Evolutionary conservation across 2,329 filamentous ascomycete genomes (phyloP).

Genomic region (Daldinia eschscholtzii): DNA sequence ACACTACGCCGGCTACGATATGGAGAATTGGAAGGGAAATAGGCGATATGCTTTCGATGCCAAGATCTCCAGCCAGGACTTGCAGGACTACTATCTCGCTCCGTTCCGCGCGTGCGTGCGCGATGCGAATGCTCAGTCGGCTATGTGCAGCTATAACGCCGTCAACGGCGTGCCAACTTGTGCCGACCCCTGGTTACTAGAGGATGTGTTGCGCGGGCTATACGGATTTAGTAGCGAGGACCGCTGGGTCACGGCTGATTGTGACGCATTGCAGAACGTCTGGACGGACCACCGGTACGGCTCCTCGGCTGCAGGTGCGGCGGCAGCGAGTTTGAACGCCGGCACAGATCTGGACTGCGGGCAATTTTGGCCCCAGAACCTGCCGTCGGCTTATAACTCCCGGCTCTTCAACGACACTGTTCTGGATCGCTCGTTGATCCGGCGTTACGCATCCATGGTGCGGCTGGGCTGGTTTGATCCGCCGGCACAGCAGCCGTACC

Average conservation of each 20-base stretch:
- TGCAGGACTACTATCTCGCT: constrained; percentile 75
- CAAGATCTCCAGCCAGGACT: constrained; percentile 69
- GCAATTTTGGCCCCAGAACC: constrained; percentile 49
- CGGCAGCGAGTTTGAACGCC: constrained; percentile 53
- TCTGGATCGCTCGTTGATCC: constrained; percentile 63
- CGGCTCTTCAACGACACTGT: constrained; percentile 58
- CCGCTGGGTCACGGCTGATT: constrained; percentile 74
- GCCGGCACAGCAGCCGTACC: constrained; percentile 59
- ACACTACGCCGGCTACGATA: constrained; percentile 69
- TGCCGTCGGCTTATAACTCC: constrained; percentile 50
- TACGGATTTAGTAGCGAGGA: constrained; percentile 73
- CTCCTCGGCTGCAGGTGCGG: constrained; percentile 51
- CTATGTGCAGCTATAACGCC: constrained; percentile 74
- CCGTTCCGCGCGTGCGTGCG: constrained; percentile 73
- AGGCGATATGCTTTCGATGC: constrained; percentile 68
- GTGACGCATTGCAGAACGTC: constrained; percentile 72
- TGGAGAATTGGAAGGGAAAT: constrained; percentile 61
- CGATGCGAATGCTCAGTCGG: constrained; percentile 66
- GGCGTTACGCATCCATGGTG: constrained; percentile 67
- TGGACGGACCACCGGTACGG: constrained; percentile 60
- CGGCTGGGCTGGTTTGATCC: constrained; percentile 70
- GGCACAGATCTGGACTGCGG: constrained; percentile 56
- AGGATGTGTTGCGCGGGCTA: constrained; percentile 71
- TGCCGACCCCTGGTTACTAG: constrained; percentile 71
- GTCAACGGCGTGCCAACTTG: constrained; percentile 76